These are phyloP conservation scores for Nakaseomyces delphensis DNA, from an alignment of 1,139 yeast genomes.

Conservation along the genomic window DNA sequence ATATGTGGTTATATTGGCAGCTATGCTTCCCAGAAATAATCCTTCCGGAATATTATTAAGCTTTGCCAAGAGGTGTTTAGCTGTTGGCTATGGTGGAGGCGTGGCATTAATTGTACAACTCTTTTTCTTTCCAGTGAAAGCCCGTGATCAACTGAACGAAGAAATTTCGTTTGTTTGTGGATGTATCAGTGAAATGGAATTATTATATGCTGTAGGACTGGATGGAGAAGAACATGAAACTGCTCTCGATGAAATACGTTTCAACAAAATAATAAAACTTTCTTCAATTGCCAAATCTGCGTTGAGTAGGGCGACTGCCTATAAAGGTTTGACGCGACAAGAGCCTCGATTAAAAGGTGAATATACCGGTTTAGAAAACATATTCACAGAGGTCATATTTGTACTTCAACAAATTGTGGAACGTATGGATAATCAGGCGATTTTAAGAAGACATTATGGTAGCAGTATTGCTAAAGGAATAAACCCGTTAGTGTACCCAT, in stretches of 20 bases:
- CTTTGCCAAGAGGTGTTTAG: slow-evolving; percentile 42
- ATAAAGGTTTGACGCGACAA: slow-evolving; percentile 36
- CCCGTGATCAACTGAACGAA: slow-evolving; percentile 37
- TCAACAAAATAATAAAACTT: slow-evolving; percentile 26
- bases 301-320: slow-evolving; percentile 36
- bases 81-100: slow-evolving; percentile 43
- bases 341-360: slow-evolving; percentile 44
- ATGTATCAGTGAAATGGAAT: slow-evolving; percentile 34
- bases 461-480: slow-evolving; percentile 40
- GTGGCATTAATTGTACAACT: slow-evolving; percentile 40
- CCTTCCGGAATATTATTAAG: slow-evolving; percentile 38
- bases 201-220: slow-evolving; percentile 36
- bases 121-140: slow-evolving; percentile 39
- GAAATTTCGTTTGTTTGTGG: slow-evolving; percentile 37
- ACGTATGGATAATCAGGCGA: slow-evolving; percentile 39
- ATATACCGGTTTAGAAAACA: slow-evolving; percentile 34
- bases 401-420: slow-evolving; percentile 41
- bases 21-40: slow-evolving; percentile 34
- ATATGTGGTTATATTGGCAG: slow-evolving; percentile 38
- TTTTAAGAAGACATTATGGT: slow-evolving; percentile 38
- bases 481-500: slow-evolving; percentile 35
- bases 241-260: slow-evolving; percentile 26
- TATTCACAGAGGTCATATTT: slow-evolving; percentile 39
- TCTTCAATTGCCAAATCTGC: slow-evolving; percentile 35
- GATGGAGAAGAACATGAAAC: slow-evolving; percentile 32